Percentiles rank a stretch among this genome's conserved stretches.
Conservation (phyloP, 2,329 filamentous ascomycete genomes). For the Phialophora expanda region DNA sequence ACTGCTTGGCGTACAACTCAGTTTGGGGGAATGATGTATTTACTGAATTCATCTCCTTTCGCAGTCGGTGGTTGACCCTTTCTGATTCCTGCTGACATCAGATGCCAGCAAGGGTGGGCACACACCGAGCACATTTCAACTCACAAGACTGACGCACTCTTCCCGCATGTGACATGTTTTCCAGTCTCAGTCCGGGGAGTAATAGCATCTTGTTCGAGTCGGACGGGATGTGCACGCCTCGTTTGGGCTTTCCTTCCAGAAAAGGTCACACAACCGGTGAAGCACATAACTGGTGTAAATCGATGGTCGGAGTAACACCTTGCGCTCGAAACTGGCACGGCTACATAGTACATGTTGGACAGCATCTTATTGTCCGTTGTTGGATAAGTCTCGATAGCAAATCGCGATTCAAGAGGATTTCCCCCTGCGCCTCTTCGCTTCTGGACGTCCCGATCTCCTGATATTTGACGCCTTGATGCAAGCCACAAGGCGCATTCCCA, state of each 20-base stretch:
- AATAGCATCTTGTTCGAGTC: not conserved
- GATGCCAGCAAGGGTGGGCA: not conserved
- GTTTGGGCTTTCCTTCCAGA: slow-evolving; percentile 3
- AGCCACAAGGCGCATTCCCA: slow-evolving; percentile 10
- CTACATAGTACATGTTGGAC: not conserved
- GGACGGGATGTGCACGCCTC: not conserved
- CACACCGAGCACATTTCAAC: too few relatives aligned
- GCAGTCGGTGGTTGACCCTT: too few relatives aligned
- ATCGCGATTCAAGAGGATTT: not conserved
- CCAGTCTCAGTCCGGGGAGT: slow-evolving; percentile 16
- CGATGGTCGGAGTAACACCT: not conserved
- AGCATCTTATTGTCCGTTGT: not conserved
- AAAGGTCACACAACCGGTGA: slow-evolving; percentile 4
- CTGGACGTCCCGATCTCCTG: slow-evolving; percentile 13
- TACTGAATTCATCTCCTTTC: not conserved
- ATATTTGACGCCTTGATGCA: slow-evolving; percentile 16
- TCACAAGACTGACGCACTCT: not conserved
- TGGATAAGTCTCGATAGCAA: not conserved
- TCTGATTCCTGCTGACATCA: slow-evolving; percentile 5
- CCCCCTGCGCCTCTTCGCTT: slow-evolving; percentile 19
- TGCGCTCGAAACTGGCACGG: slow-evolving; percentile 1
- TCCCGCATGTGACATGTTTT: not conserved
- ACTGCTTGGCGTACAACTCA: not conserved
- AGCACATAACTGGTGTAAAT: not conserved
- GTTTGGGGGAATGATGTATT: not conserved